A percentile compares a stretch with the other conserved stretches of the same genome.
These are phyloP conservation scores for Ascochyta koolunga DNA, from an alignment of 2,329 filamentous ascomycete genomes.

Conservation along the genomic window DNA sequence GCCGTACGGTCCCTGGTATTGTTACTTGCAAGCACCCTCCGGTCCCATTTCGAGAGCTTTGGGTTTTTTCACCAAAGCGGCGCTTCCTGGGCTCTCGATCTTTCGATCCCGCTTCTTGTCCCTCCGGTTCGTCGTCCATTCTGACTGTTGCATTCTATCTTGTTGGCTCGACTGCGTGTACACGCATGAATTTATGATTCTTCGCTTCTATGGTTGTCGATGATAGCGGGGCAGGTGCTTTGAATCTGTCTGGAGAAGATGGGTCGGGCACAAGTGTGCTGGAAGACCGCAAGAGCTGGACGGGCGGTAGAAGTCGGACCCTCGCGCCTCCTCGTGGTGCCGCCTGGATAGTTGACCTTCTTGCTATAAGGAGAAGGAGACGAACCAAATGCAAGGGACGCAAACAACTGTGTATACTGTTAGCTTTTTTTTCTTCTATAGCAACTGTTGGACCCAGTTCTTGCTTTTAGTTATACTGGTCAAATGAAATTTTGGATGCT, in stretches of 20 bases:
- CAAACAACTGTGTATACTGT: neutral
- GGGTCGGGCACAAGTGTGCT: slow-evolving; percentile 26
- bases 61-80: slow-evolving; percentile 11
- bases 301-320: slow-evolving; percentile 45
- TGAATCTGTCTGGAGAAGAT: slow-evolving; percentile 27
- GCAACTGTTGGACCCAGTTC: neutral
- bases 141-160: slow-evolving; percentile 5
- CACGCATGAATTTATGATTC: neutral
- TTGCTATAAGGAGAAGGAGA: slow-evolving; percentile 18
- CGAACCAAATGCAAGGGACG: slow-evolving; percentile 46
- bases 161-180: neutral
- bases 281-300: slow-evolving; percentile 40
- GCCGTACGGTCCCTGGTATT: slow-evolving; percentile 36
- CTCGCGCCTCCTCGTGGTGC: slow-evolving; percentile 47
- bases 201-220: slow-evolving; percentile 9
- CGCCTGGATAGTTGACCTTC: slow-evolving; percentile 40
- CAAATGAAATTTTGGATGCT: neutral
- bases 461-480: neutral
- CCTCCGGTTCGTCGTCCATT: neutral
- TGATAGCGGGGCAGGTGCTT: slow-evolving; percentile 20
- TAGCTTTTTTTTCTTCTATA: neutral
- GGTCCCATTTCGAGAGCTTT: slow-evolving; percentile 4
- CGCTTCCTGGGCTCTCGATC: slow-evolving; percentile 9
- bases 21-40: slow-evolving; percentile 27
- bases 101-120: slow-evolving; percentile 6